These are phyloP conservation scores for Laguncularia racemosa DNA, from an alignment of 345 rosid species.

Conservation along the genomic window DNA sequence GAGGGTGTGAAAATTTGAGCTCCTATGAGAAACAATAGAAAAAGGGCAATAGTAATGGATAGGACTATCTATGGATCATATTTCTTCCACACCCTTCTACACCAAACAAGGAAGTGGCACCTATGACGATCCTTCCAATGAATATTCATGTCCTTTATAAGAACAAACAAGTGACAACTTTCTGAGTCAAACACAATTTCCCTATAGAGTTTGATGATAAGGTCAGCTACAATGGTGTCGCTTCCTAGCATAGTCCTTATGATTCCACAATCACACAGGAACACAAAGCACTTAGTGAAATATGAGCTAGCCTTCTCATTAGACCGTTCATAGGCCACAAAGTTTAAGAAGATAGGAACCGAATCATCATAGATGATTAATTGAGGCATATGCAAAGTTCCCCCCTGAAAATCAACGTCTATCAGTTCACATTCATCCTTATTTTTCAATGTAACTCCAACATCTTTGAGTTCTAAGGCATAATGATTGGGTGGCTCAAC, in stretches of 20 bases:
- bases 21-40: slow-evolving; percentile 5
- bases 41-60: slow-evolving; percentile 10
- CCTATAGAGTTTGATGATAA: slow-evolving; percentile 6
- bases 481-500: slow-evolving; percentile 9
- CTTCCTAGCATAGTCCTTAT: slow-evolving; percentile 11
- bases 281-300: slow-evolving; percentile 14
- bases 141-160: slow-evolving; percentile 1
- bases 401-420: slow-evolving; percentile 4
- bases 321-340: slow-evolving; percentile 14
- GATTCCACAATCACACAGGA: slow-evolving; percentile 10
- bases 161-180: not conserved
- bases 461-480: slow-evolving; percentile 5
- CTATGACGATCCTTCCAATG: not conserved
- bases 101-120: slow-evolving; percentile 6
- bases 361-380: slow-evolving; percentile 6
- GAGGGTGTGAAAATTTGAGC: not conserved
- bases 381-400: slow-evolving; percentile 9
- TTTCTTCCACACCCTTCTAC: not conserved
- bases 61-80: slow-evolving; percentile 12
- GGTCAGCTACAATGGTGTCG: slow-evolving; percentile 4
- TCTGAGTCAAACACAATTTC: slow-evolving; percentile 5
- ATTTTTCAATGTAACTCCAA: slow-evolving; percentile 1
- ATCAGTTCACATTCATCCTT: not conserved
- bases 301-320: slow-evolving; percentile 1
- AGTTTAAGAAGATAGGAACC: slow-evolving; percentile 9